Conservation (phyloP, 768 basidiomycete genomes). For the Lactarius evosmus region DNA sequence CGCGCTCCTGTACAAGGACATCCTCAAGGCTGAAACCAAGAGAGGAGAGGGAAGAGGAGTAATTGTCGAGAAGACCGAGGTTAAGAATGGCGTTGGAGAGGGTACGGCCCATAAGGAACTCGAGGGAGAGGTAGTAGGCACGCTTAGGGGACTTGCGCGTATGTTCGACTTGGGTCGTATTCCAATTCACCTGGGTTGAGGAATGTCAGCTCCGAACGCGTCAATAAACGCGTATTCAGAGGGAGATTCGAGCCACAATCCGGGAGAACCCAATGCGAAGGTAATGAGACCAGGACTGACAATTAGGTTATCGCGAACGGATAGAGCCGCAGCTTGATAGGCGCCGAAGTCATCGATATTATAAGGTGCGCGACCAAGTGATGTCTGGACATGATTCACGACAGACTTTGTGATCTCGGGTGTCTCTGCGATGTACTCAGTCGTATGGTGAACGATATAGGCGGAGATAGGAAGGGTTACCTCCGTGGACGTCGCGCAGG, state of each 20-base stretch:
- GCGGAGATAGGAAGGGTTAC: constrained; percentile 37
- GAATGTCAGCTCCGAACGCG: constrained; percentile 3
- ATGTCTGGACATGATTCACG: constrained; percentile 83
- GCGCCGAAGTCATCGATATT: constrained; percentile 84
- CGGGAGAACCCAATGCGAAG: not conserved
- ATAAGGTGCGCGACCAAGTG: constrained; percentile 86
- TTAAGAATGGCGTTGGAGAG: constrained; percentile 84
- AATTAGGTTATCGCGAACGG: constrained; percentile 84
- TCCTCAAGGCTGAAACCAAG: constrained; percentile 93
- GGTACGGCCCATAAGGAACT: constrained; percentile 85
- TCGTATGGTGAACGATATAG: constrained; percentile 1
- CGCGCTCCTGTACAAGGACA: constrained; percentile 82
- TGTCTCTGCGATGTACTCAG: constrained; percentile 44
- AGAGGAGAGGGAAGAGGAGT: constrained; percentile 58
- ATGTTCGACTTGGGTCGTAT: constrained; percentile 71
- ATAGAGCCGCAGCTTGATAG: constrained; percentile 88
- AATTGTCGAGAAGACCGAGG: constrained; percentile 77
- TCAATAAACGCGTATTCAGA: not conserved
- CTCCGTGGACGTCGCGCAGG: constrained; percentile 53
- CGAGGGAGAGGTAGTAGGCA: constrained; percentile 94
- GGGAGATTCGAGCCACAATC: constrained; percentile 3
- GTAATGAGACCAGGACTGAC: constrained; percentile 39
- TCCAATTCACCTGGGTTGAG: constrained; percentile 68
- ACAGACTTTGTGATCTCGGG: constrained; percentile 66
- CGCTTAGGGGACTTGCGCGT: constrained; percentile 83